Conservation (phyloP, 257 asterid species). For the Solanum piurae region DNA sequence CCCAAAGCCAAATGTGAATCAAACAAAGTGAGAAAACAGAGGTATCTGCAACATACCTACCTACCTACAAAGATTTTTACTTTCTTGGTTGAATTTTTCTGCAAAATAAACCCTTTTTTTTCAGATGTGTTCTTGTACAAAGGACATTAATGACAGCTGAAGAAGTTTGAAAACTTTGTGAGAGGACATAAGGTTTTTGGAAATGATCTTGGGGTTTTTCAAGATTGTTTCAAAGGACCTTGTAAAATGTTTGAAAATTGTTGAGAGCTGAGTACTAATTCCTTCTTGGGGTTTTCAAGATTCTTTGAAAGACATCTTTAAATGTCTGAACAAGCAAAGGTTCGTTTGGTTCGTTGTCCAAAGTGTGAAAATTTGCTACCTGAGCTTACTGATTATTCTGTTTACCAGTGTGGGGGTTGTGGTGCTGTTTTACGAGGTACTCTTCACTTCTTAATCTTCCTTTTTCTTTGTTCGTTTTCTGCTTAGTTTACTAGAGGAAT, state of each 20-base stretch:
- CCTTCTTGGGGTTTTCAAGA: slow-evolving; percentile 5
- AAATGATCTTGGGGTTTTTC: slow-evolving; percentile 9
- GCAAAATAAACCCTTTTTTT: background rate
- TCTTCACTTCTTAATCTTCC: background rate
- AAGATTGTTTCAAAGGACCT: slow-evolving; percentile 4
- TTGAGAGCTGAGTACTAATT: background rate
- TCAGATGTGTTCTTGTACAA: background rate
- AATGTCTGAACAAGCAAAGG: slow-evolving; percentile 67
- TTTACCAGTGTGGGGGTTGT: slow-evolving; percentile 80
- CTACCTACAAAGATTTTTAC: background rate
- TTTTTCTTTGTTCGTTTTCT: background rate
- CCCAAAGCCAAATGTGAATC: slow-evolving; percentile 4
- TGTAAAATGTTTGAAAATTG: slow-evolving; percentile 37
- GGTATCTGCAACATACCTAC: background rate
- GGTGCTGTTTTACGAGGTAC: slow-evolving; percentile 75
- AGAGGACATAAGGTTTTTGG: background rate
- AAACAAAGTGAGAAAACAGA: background rate
- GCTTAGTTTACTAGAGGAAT: background rate
- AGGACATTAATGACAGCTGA: background rate
- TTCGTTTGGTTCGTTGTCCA: slow-evolving; percentile 80
- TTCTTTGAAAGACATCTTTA: background rate
- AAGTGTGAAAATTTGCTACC: slow-evolving; percentile 72
- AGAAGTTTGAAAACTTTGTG: background rate
- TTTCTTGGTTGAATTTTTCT: background rate
- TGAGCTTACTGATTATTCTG: slow-evolving; percentile 60